Base-by-base conservation (phyloP, 352 stramenopile species). In the Globisporangium acanthophoron region DNA sequence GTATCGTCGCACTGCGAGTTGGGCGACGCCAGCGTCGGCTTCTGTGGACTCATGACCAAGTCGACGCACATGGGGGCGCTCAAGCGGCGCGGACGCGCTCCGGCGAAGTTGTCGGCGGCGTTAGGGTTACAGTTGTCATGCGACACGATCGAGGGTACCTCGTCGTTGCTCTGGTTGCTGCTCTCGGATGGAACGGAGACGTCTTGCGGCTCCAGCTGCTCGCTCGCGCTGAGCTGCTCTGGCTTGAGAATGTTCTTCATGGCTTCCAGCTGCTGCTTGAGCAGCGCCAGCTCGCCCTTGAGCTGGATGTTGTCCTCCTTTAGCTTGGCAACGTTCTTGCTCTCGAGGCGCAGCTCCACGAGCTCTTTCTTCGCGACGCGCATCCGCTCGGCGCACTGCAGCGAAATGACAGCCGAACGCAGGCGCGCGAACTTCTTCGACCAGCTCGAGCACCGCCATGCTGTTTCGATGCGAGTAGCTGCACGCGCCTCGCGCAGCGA, bases 241-340 rank as follows among this genome's bases (percentile, higher is more conserved):
- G 61, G 49, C 16, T 66, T 60, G 39, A 69, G 51, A 16, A 67
- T 52, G 39, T 29, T 60, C 56, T 78, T 55, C 66, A 92, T 79
- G 5, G 62, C 59, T 33, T 78, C 69, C 46, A 92, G 67, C 49
- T 87, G 69, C 43, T 80, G 74, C 51, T 77, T 76, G 41, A 92
- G 64, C 59, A 69, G 61, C 51, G 74, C 69, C 27, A 92, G 51
- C 55, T 88, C 78, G 47, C 71, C 69, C 65, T 90, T 88, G 2
- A 92, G 63, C 27, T 86, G 74, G 21, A 79, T 66, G 52, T 94
- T 94, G 57, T 91, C 81, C 33, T 88, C 62, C 46, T 87, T 78
- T 37, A 94, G 71, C 61, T 88, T 90, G 16, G 64, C 49, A 39
- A 94, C 69, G 47, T 94, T 90, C 48, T 74, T 78, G 55, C 80